These are phyloP conservation scores for Cordyceps militaris DNA, from an alignment of 2,329 filamentous ascomycete genomes.

Conservation along the genomic window DNA sequence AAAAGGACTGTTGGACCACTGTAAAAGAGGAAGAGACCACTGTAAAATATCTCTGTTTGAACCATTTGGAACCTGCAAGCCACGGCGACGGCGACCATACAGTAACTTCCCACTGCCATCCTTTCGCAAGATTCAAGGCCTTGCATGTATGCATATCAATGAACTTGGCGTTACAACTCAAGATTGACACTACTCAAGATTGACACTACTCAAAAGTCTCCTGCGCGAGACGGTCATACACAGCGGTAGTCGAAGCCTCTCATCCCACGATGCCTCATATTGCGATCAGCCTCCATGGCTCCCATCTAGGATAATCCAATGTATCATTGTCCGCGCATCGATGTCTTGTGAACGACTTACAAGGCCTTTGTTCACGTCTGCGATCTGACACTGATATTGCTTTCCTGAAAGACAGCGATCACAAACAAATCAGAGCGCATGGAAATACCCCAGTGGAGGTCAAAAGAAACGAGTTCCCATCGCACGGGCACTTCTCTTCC, in stretches of 20 bases:
- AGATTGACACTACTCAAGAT: constrained; percentile 16
- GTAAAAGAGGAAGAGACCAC: no score
- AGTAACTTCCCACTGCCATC: no score
- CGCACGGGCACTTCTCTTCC: constrained; percentile 27
- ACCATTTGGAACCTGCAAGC: no score
- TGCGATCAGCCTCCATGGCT: constrained; percentile 28
- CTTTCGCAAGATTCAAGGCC: no score
- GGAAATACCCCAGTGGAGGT: constrained; percentile 29
- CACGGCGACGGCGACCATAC: no score
- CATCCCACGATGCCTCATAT: constrained; percentile 21
- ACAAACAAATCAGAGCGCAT: constrained; percentile 25
- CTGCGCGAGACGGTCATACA: constrained; percentile 22
- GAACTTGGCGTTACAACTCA: no score
- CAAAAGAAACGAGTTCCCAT: constrained; percentile 29
- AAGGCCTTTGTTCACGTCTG: constrained; percentile 27
- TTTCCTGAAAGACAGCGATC: constrained; percentile 19
- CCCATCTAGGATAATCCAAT: constrained; percentile 27
- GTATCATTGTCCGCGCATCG: constrained; percentile 29
- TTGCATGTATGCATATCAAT: no score
- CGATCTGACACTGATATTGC: constrained; percentile 25
- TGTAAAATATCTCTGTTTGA: no score
- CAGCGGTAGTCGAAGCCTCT: constrained; percentile 19
- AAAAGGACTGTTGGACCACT: no score
- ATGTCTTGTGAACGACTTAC: constrained; percentile 24
- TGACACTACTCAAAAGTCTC: constrained; percentile 25